A percentile compares a stretch with the other conserved stretches of the same genome.
Conservation (phyloP, 2,329 filamentous ascomycete species). For the Neopestalotiopsis sp. region DNA sequence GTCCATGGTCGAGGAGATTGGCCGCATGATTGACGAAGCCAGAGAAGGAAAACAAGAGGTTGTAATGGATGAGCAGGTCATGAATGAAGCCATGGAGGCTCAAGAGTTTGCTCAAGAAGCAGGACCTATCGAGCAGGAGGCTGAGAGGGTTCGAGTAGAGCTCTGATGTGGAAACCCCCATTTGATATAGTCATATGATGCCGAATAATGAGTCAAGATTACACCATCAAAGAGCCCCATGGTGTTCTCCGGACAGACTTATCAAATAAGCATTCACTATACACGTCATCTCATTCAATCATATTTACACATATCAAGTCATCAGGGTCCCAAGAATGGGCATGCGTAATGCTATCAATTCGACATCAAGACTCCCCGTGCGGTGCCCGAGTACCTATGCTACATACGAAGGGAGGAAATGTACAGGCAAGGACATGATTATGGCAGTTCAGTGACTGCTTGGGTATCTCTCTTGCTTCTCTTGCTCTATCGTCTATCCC, state of each 20-base stretch:
- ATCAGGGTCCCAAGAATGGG: neutral
- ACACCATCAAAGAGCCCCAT: neutral
- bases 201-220: neutral
- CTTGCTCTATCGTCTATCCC: neutral
- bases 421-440: neutral
- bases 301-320: neutral
- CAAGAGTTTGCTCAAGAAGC: conserved; percentile 34
- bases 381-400: neutral
- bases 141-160: conserved; percentile 43
- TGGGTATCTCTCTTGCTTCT: neutral
- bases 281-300: neutral
- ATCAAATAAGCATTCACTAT: too few species aligned
- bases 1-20: conserved; percentile 57
- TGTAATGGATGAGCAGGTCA: conserved; percentile 23
- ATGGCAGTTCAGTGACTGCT: neutral
- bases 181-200: neutral
- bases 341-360: neutral
- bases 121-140: conserved; percentile 26
- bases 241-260: too few species aligned
- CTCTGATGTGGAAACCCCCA: conserved; percentile 31
- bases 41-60: conserved; percentile 40
- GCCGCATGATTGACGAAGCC: conserved; percentile 53
- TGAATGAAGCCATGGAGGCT: conserved; percentile 44
- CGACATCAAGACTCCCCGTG: neutral
- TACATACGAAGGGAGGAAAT: neutral